These are phyloP conservation scores for Trypanosoma lewisi DNA, from an alignment of 208 protist genomes.

Conservation along the genomic window DNA sequence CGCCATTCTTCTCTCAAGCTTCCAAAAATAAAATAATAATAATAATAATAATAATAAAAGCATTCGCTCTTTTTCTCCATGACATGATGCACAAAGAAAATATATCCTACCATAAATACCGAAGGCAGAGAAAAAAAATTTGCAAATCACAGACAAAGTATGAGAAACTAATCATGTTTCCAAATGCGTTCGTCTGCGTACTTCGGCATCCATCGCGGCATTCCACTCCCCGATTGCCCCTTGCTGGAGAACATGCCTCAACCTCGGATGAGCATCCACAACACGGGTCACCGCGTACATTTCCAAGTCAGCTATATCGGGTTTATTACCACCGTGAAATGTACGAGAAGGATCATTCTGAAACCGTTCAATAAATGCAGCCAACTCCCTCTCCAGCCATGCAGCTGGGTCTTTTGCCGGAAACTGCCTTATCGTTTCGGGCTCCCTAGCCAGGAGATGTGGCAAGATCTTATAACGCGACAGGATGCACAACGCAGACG, in stretches of 20 bases:
- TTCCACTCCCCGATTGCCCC: conserved; percentile 62
- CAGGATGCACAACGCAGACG: conserved; percentile 43
- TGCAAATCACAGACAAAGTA: not conserved
- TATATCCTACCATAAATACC: not conserved
- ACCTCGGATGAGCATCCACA: conserved; percentile 44
- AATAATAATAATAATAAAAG: too few relatives aligned
- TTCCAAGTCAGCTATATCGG: conserved; percentile 77
- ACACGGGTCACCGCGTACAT: conserved; percentile 79
- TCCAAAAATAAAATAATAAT: too few relatives aligned
- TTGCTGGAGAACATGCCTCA: conserved; percentile 38
- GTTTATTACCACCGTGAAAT: conserved; percentile 68
- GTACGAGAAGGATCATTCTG: conserved; percentile 3
- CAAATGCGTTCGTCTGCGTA: conserved; percentile 24
- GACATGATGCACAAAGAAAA: not conserved
- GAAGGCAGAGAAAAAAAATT: not conserved
- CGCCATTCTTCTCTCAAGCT: too few relatives aligned
- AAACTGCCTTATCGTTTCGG: not conserved
- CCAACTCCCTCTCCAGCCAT: conserved; percentile 53
- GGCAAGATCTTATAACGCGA: conserved; percentile 60
- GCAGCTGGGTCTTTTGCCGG: conserved; percentile 19
- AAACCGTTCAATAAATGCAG: conserved; percentile 33
- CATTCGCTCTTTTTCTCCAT: too few relatives aligned
- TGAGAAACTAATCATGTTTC: not conserved
- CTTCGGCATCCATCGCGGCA: conserved; percentile 42
- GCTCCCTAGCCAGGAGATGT: conserved; percentile 6